Base-by-base conservation (phyloP, 805 yeast species). In the Schwanniomyces occidentalis region DNA sequence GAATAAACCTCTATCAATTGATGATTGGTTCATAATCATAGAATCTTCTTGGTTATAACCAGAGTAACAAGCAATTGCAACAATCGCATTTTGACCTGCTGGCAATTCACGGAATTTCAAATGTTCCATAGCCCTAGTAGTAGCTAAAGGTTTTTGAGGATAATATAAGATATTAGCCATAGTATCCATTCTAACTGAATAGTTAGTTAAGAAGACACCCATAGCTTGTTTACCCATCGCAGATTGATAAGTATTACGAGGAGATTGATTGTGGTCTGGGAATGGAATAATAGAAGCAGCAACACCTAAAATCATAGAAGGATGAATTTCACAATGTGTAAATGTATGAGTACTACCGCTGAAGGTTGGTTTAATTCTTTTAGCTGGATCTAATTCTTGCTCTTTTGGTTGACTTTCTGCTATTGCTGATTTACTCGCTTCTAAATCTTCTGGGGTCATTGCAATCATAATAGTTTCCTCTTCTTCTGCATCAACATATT, bases 221-320 rank as follows among this genome's bases (percentile, higher is more conserved):
- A 93, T 93, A 38, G 99, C 99, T 70, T 93, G 99, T 66, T 93
- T 93, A 80, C 99, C 99, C 99, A 93, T 93, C 45, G 99, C 99
- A 60, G 96, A 90, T 71, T 93, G 99, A 65, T 93, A 93, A 3
- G 99, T 93, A 60, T 93, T 93, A 81, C 99, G 91, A 41, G 99
- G 99, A 41, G 97, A 90, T 73, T 93, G 99, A 65, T 93, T 93
- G 65, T 93, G 99, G 69, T 93, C 99, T 9, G 99, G 99, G 85
- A 93, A 93, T 13, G 99, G 99, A 75, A 93, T 93, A 59, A 93
- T 89, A 18, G 96, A 87, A 4, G 99, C 99, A 29, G 97, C 96
- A 46, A 93, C 96, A 64, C 99, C 99, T 42, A 93, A 74, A 63
- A 93, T 91, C 99, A 93, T 93, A 19, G 95, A 85, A 13, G 99